A percentile compares a stretch with the other conserved stretches of the same genome.
These are phyloP conservation scores for Neonectria faginata DNA, from an alignment of 2,329 filamentous ascomycete genomes.

Conservation along the genomic window DNA sequence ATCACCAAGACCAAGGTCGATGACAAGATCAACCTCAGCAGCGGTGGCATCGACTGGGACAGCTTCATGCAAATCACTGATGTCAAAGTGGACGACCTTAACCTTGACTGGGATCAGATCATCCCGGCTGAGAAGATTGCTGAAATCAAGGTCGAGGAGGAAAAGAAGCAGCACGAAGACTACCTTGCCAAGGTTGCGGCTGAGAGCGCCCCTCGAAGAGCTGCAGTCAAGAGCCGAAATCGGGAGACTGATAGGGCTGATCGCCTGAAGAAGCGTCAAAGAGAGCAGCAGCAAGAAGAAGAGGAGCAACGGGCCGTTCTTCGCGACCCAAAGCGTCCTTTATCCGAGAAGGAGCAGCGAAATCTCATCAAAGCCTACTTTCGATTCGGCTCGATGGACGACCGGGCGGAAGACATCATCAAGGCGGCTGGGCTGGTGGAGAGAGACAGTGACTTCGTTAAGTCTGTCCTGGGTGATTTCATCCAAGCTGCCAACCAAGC, in stretches of 20 bases:
- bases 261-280: conserved; percentile 74
- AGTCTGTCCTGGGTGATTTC: conserved; percentile 80
- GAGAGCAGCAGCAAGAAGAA: conserved; percentile 73
- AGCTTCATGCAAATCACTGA: conserved; percentile 99
- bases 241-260: conserved; percentile 73
- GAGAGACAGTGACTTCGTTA: conserved; percentile 84
- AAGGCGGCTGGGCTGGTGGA: conserved; percentile 86
- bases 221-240: conserved; percentile 68
- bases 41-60: conserved; percentile 85
- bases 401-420: conserved; percentile 87
- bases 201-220: conserved; percentile 85
- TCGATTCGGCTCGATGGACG: conserved; percentile 89
- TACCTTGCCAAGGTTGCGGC: conserved; percentile 86
- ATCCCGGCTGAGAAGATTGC: conserved; percentile 95
- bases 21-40: conserved; percentile 90
- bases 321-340: conserved; percentile 86
- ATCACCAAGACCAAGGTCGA: conserved; percentile 96
- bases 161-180: conserved; percentile 83
- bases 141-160: conserved; percentile 88
- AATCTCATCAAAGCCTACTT: conserved; percentile 92
- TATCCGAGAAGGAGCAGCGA: conserved; percentile 92
- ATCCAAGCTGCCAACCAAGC: conserved; percentile 68
- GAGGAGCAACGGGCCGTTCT: conserved; percentile 78
- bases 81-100: conserved; percentile 86
- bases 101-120: conserved; percentile 96